Conservation (phyloP, 2,329 filamentous ascomycete genomes). For the Podosphaera fusca region DNA sequence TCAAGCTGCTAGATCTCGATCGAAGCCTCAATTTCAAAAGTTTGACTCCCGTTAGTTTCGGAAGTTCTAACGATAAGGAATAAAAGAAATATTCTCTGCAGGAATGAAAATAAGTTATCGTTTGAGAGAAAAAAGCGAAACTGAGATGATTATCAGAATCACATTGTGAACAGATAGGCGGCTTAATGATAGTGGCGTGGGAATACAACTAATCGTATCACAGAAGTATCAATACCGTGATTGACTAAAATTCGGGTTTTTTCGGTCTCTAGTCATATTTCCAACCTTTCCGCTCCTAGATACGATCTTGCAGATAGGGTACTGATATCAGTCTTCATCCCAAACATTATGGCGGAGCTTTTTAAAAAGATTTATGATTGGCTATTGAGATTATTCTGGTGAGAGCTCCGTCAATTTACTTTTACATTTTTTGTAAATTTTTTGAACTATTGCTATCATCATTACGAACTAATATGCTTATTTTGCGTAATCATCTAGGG, state of each 20-base stretch:
- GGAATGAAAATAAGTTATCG: too few species aligned
- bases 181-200: neutral
- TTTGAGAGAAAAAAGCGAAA: neutral
- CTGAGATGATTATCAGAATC: neutral
- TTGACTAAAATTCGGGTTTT: neutral
- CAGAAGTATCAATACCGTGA: neutral
- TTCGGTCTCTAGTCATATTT: conserved; percentile 2
- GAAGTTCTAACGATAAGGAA: neutral
- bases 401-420: conserved; percentile 18
- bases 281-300: neutral
- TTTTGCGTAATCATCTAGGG: conserved; percentile 32
- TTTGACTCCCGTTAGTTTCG: too few species aligned
- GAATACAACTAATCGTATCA: neutral
- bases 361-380: conserved; percentile 95
- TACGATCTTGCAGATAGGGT: too few species aligned
- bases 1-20: too few species aligned
- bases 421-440: neutral
- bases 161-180: neutral
- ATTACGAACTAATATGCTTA: neutral
- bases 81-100: neutral
- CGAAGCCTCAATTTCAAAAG: too few species aligned
- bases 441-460: neutral
- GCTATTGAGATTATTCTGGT: conserved; percentile 96
- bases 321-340: neutral
- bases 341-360: conserved; percentile 55